A percentile compares a stretch with the other conserved stretches of the same genome.
Evolutionary conservation across 305 asterid species (phyloP).

Genomic region (Solanum aculeatissimum): DNA sequence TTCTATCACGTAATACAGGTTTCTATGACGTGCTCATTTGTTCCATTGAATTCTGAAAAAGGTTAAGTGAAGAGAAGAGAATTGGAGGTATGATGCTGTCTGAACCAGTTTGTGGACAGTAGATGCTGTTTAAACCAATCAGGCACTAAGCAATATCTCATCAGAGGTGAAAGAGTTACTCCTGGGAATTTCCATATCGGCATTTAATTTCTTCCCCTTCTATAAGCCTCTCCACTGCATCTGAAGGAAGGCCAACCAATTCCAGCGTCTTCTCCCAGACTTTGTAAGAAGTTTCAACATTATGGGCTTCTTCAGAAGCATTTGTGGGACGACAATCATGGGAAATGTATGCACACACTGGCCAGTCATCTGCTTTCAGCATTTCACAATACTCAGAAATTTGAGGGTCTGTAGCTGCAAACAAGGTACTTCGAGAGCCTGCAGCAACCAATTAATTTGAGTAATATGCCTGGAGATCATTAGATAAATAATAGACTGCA

Average conservation of each 20-base stretch:
- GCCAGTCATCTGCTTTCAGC: constrained; percentile 86
- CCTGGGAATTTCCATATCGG: constrained; percentile 37
- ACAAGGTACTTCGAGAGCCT: constrained; percentile 95
- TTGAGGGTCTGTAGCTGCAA: constrained; percentile 92
- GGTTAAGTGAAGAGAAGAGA: neutral
- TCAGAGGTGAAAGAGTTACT: neutral
- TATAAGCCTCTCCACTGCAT: constrained; percentile 70
- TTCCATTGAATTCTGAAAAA: neutral
- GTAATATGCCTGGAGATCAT: neutral
- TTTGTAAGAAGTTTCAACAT: constrained; percentile 43
- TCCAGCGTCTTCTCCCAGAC: constrained; percentile 92
- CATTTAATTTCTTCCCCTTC: constrained; percentile 72
- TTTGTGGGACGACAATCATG: constrained; percentile 86
- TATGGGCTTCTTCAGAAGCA: constrained; percentile 89
- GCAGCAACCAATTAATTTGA: constrained; percentile 18
- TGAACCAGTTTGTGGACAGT: neutral
- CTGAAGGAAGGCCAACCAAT: constrained; percentile 70
- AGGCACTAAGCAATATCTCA: neutral
- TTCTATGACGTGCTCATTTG: neutral
- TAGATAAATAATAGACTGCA: neutral
- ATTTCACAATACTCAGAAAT: constrained; percentile 71
- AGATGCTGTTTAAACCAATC: neutral
- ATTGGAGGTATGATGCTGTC: neutral
- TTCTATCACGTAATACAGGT: neutral
- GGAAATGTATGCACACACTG: constrained; percentile 77